A percentile compares a stretch with the other conserved stretches of the same genome.
These are phyloP conservation scores for Samsoniella hepiali DNA, from an alignment of 2,329 filamentous ascomycete species.

Conservation along the genomic window DNA sequence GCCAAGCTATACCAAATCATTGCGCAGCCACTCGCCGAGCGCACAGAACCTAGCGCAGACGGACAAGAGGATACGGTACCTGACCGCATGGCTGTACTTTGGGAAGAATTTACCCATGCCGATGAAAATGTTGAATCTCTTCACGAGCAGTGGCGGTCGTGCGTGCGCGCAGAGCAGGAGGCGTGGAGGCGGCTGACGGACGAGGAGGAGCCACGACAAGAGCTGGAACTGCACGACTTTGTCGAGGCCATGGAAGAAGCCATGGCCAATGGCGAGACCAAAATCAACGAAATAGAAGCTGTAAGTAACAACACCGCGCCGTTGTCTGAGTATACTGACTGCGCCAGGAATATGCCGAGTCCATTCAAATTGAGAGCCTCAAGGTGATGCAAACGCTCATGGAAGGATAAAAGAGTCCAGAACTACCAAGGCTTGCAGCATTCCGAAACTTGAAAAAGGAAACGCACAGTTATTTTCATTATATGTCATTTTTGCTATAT, in stretches of 20 bases:
- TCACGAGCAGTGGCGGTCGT: conserved; percentile 8
- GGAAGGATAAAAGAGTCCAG: conserved; percentile 3
- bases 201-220: not conserved
- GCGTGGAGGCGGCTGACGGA: conserved; percentile 11
- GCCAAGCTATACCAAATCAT: conserved; percentile 1
- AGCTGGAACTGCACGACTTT: not conserved
- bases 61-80: conserved; percentile 25
- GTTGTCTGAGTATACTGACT: not conserved
- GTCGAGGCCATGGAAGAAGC: not conserved
- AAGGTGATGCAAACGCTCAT: conserved; percentile 19
- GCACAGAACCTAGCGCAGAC: not conserved
- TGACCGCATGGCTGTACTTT: conserved; percentile 26
- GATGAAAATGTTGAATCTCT: not conserved
- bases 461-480: not conserved
- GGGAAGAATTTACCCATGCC: conserved; percentile 22
- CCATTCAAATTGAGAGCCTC: conserved; percentile 27
- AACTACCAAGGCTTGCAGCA: too few relatives aligned
- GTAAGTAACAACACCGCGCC: conserved; percentile 20
- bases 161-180: conserved; percentile 9
- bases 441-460: too few relatives aligned
- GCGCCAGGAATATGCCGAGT: conserved; percentile 28
- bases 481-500: conserved; percentile 15
- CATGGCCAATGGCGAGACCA: conserved; percentile 22
- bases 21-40: conserved; percentile 1
- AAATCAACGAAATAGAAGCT: conserved; percentile 30